Conservation (phyloP, 306 rosid species). For the Acacia acuminata region DNA sequence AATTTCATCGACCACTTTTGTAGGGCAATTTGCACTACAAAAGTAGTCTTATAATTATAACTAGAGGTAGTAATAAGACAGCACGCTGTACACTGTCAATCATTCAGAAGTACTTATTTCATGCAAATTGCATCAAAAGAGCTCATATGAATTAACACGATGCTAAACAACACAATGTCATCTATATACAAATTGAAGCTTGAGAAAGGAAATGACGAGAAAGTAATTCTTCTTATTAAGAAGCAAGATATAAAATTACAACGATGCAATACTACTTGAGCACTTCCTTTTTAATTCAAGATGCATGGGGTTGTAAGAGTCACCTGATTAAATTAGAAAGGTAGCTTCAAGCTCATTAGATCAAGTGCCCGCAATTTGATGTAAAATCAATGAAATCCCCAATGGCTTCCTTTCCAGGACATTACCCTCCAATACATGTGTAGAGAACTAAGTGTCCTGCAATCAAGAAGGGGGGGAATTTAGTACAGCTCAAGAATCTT, state of each 20-base stretch:
- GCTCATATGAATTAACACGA: background rate
- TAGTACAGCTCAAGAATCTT: background rate
- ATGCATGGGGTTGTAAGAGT: constrained; percentile 18
- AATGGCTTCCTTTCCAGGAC: background rate
- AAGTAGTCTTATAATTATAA: too few relatives aligned
- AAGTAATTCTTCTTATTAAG: background rate
- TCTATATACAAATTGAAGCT: constrained; percentile 9
- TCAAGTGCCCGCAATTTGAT: constrained; percentile 9
- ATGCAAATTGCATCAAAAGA: background rate
- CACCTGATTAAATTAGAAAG: constrained; percentile 29
- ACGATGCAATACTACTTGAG: background rate
- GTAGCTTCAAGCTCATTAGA: background rate
- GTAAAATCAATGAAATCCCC: background rate
- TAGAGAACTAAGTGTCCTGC: constrained; percentile 27
- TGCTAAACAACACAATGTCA: background rate
- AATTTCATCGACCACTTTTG: background rate
- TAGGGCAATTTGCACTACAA: too few relatives aligned
- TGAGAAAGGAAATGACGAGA: background rate
- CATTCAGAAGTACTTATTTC: background rate
- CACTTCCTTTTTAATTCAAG: constrained; percentile 24
- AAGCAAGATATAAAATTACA: constrained; percentile 25
- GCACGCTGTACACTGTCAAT: background rate
- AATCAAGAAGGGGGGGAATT: background rate
- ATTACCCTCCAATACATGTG: constrained; percentile 10
- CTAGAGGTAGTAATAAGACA: background rate